Evolutionary conservation across 1,139 yeast genomes (phyloP), one percentile per base, ranked within the genome.

Genomic region (Dujonia santamariae): DNA sequence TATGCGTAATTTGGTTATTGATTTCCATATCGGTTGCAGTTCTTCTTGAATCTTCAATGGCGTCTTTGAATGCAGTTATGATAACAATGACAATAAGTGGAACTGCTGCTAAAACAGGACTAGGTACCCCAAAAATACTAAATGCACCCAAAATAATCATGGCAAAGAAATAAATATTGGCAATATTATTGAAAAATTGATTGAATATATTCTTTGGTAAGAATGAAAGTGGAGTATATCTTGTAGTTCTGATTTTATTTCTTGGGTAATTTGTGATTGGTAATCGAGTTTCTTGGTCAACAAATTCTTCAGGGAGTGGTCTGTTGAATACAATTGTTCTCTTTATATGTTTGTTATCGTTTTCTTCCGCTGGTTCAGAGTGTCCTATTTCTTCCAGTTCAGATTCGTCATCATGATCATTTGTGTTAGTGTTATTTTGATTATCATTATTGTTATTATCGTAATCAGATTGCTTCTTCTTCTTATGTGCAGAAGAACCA

Each of bases 261-360:
- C 80, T 58, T 12, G 78, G 70, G 43, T 72, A 76, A 15, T 48
- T 41, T 1, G 52, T 48, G 11, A 34, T 39, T 3, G 71, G 58
- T 19, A 52, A 46, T 11, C 66, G 63, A 1, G 67, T 51, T 37
- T 61, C 61, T 1, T 66, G 66, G 45, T 84, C 85, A 14, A 78
- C 40, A 53, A 69, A 61, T 19, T 80, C 77, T 3, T 64, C 65
- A 0, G 96, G 96, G 34, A 90, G 63, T 2, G 76, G 73, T 54
- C 75, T 58, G 58, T 88, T 88, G 67, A 82, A 75, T 41, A 75
- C 87, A 20, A 85, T 63, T 4, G 75, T 56, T 48, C 95, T 67
- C 34, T 59, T 63, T 38, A 71, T 66, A 17, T 51, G 49, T 16
- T 69, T 65, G 28, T 63, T 54, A 45, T 71, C 76, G 27, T 52